Evolutionary conservation across 176 grass and related monocot genomes (phyloP), one percentile per base, ranked within the genome.

Genomic region (Paspalum vaginatum): DNA sequence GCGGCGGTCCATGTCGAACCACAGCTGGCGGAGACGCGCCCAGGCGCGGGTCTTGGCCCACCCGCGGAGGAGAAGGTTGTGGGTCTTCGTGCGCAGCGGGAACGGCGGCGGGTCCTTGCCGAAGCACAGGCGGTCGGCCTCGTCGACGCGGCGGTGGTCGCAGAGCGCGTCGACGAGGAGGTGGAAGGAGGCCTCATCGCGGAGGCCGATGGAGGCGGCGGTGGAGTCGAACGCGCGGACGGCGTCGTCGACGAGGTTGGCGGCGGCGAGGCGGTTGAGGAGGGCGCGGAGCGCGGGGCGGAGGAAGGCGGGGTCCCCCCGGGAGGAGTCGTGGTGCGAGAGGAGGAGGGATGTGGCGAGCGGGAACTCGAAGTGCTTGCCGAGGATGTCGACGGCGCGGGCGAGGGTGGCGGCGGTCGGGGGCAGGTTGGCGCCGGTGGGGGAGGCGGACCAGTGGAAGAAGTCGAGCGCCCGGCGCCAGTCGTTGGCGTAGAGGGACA

Each of bases 331-430:
- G 75, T 80, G 70, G 79, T 94, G 88, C 17, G 92, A 90, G 67
- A 88, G 86, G 75, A 98, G 85, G 16, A 93, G 86, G 77, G 88
- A 87, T 37, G 80, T 85, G 26, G 92, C 90, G 1, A 69, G 80
- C 12, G 84, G 85, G 78, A 98, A 98, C 70, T 98, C 96, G 62
- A 91, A 92, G 81, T 95, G 90, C 78, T 98, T 98, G 16, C 92
- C 96, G 54, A 98, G 84, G 61, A 98, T 88, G 72, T 98, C 96
- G 48, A 95, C 78, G 52, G 82, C 73, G 59, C 90, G 88, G 43
- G 90, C 82, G 75, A 98, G 88, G 18, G 79, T 85, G 21, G 79
- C 76, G n/a, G 90, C 81, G 12, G 83, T 85, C 45, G 85, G 76
- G 13, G 79, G 65, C 41, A 86, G 63, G 73, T 89, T 81, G 57